These are phyloP conservation scores for Verticillium dahliae DNA, from an alignment of 2,329 filamentous ascomycete species.

Conservation along the genomic window DNA sequence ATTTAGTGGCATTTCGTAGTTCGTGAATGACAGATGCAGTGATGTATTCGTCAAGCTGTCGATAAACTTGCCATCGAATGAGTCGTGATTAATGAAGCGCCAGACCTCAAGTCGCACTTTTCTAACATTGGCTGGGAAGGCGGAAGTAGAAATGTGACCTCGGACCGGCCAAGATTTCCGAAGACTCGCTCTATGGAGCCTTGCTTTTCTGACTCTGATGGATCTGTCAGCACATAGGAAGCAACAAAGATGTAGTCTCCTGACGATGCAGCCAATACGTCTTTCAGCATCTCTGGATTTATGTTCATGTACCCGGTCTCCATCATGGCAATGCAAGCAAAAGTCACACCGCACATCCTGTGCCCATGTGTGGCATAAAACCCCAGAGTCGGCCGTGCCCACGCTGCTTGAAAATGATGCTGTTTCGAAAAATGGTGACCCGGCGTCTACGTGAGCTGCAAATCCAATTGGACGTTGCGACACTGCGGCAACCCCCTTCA, in stretches of 20 bases:
- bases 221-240: not conserved
- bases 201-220: not conserved
- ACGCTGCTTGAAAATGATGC: too few species aligned
- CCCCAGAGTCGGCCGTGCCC: too few species aligned
- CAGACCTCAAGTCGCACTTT: not conserved
- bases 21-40: not conserved
- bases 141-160: not conserved
- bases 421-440: too few species aligned
- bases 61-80: not conserved
- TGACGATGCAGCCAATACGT: not conserved
- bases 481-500: too few species aligned
- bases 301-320: not conserved
- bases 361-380: too few species aligned
- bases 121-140: not conserved
- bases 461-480: too few species aligned
- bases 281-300: not conserved
- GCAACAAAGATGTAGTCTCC: slow-evolving; percentile 1
- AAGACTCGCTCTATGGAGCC: not conserved
- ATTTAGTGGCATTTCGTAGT: not conserved
- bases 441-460: too few species aligned
- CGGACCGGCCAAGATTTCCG: not conserved
- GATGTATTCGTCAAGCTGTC: not conserved
- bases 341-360: not conserved
- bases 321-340: slow-evolving; percentile 1
- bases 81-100: not conserved